Evolutionary conservation across 2,329 filamentous ascomycete species (phyloP).

Genomic region (Exophiala calicioides): DNA sequence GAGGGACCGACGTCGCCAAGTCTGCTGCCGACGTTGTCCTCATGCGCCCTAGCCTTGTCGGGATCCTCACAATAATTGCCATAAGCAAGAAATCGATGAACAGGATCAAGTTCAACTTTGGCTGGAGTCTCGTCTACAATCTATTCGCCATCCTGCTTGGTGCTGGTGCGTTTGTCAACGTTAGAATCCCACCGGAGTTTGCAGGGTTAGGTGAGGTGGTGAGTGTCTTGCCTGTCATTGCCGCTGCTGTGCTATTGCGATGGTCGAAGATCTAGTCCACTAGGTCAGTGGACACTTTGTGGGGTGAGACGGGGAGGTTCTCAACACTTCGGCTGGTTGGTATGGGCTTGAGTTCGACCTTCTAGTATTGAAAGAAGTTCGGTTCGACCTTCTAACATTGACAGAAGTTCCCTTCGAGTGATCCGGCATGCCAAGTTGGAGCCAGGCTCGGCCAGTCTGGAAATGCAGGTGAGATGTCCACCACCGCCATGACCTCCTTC

Average conservation of each 20-base stretch:
- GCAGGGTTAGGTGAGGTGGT: conserved; percentile 72
- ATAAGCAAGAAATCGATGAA: conserved; percentile 47
- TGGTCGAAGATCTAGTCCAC: too few species aligned
- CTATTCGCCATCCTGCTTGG: conserved; percentile 66
- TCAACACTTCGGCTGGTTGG: too few species aligned
- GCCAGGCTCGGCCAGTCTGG: too few species aligned
- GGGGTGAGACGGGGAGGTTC: too few species aligned
- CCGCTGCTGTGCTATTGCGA: conserved; percentile 9
- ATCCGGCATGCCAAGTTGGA: too few species aligned
- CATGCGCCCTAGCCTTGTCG: conserved; percentile 57
- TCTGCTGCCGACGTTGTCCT: conserved; percentile 70
- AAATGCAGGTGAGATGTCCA: too few species aligned
- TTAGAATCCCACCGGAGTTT: conserved; percentile 62
- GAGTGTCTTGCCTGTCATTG: conserved; percentile 70
- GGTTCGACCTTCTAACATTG: too few species aligned
- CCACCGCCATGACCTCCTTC: too few species aligned
- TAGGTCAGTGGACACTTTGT: too few species aligned
- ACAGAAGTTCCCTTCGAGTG: too few species aligned
- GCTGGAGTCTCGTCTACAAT: conserved; percentile 72
- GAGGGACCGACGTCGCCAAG: conserved; percentile 62
- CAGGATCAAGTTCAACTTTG: conserved; percentile 68
- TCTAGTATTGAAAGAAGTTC: too few species aligned
- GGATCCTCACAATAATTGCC: conserved; percentile 61
- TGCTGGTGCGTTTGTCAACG: conserved; percentile 63
- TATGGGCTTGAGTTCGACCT: too few species aligned